Evolutionary conservation across 2,329 filamentous ascomycete genomes (phyloP), one percentile per base, ranked within the genome.

Genomic region (Claviceps citrina): DNA sequence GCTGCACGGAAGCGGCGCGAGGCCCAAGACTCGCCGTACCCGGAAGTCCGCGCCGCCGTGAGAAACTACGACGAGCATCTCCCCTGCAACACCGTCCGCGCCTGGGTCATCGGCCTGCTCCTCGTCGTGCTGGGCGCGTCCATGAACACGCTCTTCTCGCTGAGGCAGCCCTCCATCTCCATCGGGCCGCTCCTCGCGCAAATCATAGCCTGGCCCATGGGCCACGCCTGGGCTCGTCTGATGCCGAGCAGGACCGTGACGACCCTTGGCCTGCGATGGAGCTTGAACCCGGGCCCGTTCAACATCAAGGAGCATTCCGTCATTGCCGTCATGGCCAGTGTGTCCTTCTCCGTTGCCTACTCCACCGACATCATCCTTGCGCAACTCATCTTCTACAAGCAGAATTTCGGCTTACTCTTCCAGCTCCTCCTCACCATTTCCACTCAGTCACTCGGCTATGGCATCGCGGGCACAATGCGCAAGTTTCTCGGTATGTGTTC

Each of bases 281-380:
- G 64, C 18, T 57, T 81, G n/a, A 81, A 81, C 41, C 75, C 77
- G 0, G 76, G 76, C 0, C 76, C 76, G 1, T 82, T 82, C 58
- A 82, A 79, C 50, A 67, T 78, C 54, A 82, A 82, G 55, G 78
- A 82, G 51, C 78, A 81, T 52, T 61, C 73, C 31, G 69, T 82
- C 44, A 79, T 82, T 42, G 72, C 76, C 15, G 72, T 80, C 47
- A 80, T 80, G 74, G 78, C 81, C 13, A 75, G 80, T 52, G 77
- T 82, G 5, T 76, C 78, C 5, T 81, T 83, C 47, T 77, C 63
- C 37, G 75, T 70, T 5, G 77, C 79, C 3, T 85, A 85, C 49
- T 78, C 79, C 1, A 84, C 80, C 1, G 81, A 85, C 47, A 78
- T 84, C 24, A 71, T 86, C 33, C 64, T 84, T 2, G 80, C 80